Percentiles rank a stretch among this genome's conserved stretches.
phyloP scores from a whole-genome alignment of 257 asterid genomes.

The Nicotiana otophora region DNA sequence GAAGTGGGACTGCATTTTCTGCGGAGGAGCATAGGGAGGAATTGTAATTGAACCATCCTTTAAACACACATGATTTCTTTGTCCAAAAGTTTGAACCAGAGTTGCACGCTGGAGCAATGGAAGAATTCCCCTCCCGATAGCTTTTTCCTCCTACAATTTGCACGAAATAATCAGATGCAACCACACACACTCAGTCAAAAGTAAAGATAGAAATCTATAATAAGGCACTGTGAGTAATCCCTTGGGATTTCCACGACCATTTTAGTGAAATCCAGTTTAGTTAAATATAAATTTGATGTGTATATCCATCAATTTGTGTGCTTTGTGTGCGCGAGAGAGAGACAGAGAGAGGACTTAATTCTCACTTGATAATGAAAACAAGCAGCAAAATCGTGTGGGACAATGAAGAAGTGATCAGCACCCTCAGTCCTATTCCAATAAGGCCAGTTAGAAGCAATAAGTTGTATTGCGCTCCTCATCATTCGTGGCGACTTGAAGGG shows the following conservation, averaged over 20 bases:
- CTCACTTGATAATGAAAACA: constrained; percentile 75
- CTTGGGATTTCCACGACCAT: not conserved
- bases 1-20: constrained; percentile 83
- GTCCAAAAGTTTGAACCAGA: constrained; percentile 90
- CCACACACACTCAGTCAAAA: not conserved
- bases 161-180: not conserved
- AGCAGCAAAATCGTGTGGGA: constrained; percentile 87
- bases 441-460: constrained; percentile 85
- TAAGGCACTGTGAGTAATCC: not conserved
- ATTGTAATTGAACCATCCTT: constrained; percentile 72
- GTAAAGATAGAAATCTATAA: not conserved
- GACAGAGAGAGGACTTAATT: not conserved
- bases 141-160: constrained; percentile 53
- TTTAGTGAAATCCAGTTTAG: not conserved
- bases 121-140: constrained; percentile 89
- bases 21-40: constrained; percentile 96
- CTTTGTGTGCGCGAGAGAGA: not conserved
- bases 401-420: constrained; percentile 89
- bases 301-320: not conserved
- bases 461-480: constrained; percentile 92
- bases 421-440: constrained; percentile 93
- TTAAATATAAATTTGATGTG: not conserved
- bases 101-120: constrained; percentile 74
- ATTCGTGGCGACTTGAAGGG: constrained; percentile 86
- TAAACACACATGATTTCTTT: constrained; percentile 79